Percentiles rank a stretch among this genome's conserved stretches.
Evolutionary conservation across 176 grass and related monocot genomes (phyloP).

Genomic region (Carex parvula): DNA sequence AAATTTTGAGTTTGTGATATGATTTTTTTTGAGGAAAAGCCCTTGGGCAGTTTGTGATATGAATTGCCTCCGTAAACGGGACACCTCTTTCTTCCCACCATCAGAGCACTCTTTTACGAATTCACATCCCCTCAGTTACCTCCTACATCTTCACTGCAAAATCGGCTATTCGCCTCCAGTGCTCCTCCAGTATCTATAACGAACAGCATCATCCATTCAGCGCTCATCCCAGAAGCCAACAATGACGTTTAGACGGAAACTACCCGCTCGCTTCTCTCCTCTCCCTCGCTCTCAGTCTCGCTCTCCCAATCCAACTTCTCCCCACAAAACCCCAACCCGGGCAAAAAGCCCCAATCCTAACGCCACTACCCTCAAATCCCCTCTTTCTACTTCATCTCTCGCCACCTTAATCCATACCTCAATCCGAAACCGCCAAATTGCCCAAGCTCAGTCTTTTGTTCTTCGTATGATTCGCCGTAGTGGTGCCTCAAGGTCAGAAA

Average conservation of each 20-base stretch:
- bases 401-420: slow-evolving; percentile 45
- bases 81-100: no score
- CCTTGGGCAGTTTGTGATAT: no score
- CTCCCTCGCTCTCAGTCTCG: not conserved
- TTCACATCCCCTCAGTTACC: no score
- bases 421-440: slow-evolving; percentile 38
- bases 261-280: not conserved
- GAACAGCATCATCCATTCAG: no score
- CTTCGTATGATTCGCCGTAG: slow-evolving; percentile 80
- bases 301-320: not conserved
- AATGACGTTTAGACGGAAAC: not conserved
- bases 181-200: no score
- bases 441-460: slow-evolving; percentile 71
- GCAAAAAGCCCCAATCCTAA: not conserved
- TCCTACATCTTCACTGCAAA: no score
- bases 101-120: no score
- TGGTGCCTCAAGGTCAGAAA: slow-evolving; percentile 48
- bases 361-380: not conserved
- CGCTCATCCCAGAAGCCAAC: no score
- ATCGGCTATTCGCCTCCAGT: no score
- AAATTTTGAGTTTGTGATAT: no score
- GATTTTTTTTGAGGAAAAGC: no score
- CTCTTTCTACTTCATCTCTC: slow-evolving; percentile 41
- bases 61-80: no score
- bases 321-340: not conserved